phyloP scores from a whole-genome alignment of 2,329 filamentous ascomycete species.

The Ramularia endophylla region DNA sequence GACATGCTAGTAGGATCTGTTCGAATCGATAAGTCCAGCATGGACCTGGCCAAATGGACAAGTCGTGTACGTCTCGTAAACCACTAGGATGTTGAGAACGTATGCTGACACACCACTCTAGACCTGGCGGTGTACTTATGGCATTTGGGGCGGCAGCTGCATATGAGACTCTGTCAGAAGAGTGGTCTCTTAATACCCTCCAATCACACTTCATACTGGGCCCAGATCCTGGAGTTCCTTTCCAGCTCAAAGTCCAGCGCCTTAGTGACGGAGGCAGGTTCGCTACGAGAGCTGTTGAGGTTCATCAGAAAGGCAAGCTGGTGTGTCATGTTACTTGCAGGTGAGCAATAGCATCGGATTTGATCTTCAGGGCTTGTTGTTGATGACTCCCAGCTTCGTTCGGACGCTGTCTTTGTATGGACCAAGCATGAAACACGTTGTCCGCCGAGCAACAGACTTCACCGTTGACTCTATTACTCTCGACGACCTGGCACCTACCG shows the following conservation, averaged over 20 bases:
- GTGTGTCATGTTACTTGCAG: conserved; percentile 12
- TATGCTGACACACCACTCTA: neutral
- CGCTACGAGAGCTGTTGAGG: conserved; percentile 7
- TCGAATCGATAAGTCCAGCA: conserved; percentile 5
- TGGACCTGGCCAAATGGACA: conserved; percentile 10
- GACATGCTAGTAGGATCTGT: conserved; percentile 5
- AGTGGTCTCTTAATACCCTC: conserved; percentile 12
- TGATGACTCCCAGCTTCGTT: conserved; percentile 9
- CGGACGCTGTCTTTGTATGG: conserved; percentile 8
- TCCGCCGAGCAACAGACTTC: conserved; percentile 5
- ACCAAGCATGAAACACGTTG: conserved; percentile 10
- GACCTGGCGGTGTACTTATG: conserved; percentile 2
- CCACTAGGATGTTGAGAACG: neutral
- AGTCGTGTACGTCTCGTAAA: conserved; percentile 4
- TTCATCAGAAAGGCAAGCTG: conserved; percentile 5
- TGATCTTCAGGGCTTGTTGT: no score
- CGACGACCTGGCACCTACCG: conserved; percentile 11
- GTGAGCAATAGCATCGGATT: no score
- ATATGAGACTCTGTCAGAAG: conserved; percentile 8
- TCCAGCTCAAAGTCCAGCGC: conserved; percentile 8
- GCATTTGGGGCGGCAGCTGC: conserved; percentile 9
- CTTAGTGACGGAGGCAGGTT: conserved; percentile 12
- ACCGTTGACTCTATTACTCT: conserved; percentile 9
- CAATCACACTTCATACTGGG: conserved; percentile 6
- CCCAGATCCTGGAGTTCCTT: neutral